Evolutionary conservation across 768 basidiomycete species (phyloP).

Genomic region (Tylopilus intermedius): DNA sequence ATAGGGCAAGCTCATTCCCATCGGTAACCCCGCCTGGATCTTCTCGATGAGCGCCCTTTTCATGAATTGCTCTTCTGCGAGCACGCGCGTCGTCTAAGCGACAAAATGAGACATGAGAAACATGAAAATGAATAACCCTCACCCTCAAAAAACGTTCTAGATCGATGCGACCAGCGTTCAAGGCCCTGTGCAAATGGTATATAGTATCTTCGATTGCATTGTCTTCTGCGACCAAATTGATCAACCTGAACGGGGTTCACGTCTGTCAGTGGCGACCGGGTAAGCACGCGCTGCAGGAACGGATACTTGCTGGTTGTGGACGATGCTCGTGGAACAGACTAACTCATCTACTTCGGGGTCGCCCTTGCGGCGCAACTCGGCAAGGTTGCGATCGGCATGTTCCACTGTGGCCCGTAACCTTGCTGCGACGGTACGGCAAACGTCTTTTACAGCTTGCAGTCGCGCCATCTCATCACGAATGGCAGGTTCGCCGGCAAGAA

Average conservation of each 20-base stretch:
- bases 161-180: slow-evolving; percentile 89
- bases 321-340: slow-evolving; percentile 91
- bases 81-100: slow-evolving; percentile 68
- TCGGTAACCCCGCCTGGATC: slow-evolving; percentile 62
- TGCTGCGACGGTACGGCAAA: slow-evolving; percentile 74
- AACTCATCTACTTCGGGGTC: slow-evolving; percentile 96
- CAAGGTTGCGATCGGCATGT: slow-evolving; percentile 66
- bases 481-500: slow-evolving; percentile 86
- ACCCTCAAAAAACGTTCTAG: slow-evolving; percentile 92
- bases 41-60: slow-evolving; percentile 92
- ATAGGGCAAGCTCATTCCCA: slow-evolving; percentile 39
- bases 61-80: slow-evolving; percentile 96
- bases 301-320: slow-evolving; percentile 81
- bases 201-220: slow-evolving; percentile 98
- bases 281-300: neutral
- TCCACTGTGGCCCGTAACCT: slow-evolving; percentile 60
- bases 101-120: slow-evolving; percentile 16
- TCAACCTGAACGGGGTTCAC: slow-evolving; percentile 53
- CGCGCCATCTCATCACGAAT: slow-evolving; percentile 95
- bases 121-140: slow-evolving; percentile 30
- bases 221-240: slow-evolving; percentile 98
- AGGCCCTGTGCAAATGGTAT: slow-evolving; percentile 90
- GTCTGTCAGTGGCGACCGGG: slow-evolving; percentile 15
- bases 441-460: slow-evolving; percentile 86
- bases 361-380: slow-evolving; percentile 74